Evolutionary conservation across 768 basidiomycete species (phyloP), one percentile per base, ranked within the genome.

Genomic region (Boletus subparvulus): DNA sequence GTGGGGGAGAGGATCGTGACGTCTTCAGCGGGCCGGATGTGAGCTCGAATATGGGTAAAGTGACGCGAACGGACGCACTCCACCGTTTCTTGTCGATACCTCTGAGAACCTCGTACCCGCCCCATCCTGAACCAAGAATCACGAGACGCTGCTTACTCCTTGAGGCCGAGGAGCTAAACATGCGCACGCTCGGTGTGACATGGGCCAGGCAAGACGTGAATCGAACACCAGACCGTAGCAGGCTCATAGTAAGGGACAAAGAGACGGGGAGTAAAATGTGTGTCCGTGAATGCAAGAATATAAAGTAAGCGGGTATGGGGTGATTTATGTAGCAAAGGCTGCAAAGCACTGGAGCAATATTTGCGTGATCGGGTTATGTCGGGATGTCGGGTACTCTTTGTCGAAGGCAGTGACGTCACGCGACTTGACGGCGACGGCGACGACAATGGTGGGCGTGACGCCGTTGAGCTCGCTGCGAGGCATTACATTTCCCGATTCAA

Each of bases 111-210:
- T 85, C 84, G 61, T 90, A 90, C 0, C 88, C 88, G 54, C 86
- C 88, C 88, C 88, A 90, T 24, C 88, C 88, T 11, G 87, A 88
- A 10, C 88, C 88, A 8, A 90, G 74, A 58, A 90, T 84, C 19
- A 89, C 81, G 36, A 90, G 79, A 35, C 74, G 71, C 47, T 76
- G 76, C 54, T 77, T 74, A 21, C 55, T 57, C 37, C 63, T 55
- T 1, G 70, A 55, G 9, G 65, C 47, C 5, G 79, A 77, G 17
- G 75, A 76, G 51, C 71, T 74, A 54, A 82, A 80, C 52, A 60
- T 58, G 26, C 79, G 76, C 32, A 50, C 50, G 54, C 45, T 47
- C n/a, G 47, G 36, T 26, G 33, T 12, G 52, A 50, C 46, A 35
- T 35, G 51, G 35, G 37, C 19, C 26, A 55, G 35, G 32, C 19